Evolutionary conservation across 148 eudicot genomes (phyloP).

Genomic region (Euryodendron excelsum): DNA sequence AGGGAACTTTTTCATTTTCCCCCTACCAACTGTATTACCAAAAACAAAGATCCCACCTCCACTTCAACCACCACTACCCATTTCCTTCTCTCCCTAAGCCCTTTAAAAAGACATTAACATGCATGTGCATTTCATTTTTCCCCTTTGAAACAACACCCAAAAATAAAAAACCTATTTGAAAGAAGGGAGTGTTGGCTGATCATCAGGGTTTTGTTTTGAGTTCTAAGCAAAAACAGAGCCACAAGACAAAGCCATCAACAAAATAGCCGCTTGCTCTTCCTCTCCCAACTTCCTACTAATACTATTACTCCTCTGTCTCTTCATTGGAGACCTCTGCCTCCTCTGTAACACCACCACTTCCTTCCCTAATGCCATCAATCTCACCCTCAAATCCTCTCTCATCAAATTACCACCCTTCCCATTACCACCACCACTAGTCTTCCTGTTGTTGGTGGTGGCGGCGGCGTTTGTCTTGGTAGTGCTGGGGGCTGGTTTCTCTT

Average conservation of each 20-base stretch:
- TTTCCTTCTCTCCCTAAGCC: too few species aligned
- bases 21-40: too few species aligned
- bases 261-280: constrained; percentile 52
- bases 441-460: not conserved
- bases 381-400: constrained; percentile 25
- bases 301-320: constrained; percentile 38
- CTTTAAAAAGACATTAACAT: too few species aligned
- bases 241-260: constrained; percentile 57
- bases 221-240: constrained; percentile 43
- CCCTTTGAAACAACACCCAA: not conserved
- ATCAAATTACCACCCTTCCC: constrained; percentile 12
- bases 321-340: constrained; percentile 26
- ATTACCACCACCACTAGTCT: not conserved
- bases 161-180: too few species aligned
- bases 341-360: constrained; percentile 26
- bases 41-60: not conserved
- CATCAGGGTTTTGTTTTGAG: not conserved
- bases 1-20: too few species aligned
- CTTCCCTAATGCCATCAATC: constrained; percentile 24
- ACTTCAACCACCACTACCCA: too few species aligned
- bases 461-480: not conserved
- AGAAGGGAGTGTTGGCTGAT: not conserved
- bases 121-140: not conserved
- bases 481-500: constrained; percentile 14
- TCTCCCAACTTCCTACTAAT: constrained; percentile 34